These are phyloP conservation scores for Quillaja saponaria DNA, from an alignment of 306 rosid species.

Conservation along the genomic window DNA sequence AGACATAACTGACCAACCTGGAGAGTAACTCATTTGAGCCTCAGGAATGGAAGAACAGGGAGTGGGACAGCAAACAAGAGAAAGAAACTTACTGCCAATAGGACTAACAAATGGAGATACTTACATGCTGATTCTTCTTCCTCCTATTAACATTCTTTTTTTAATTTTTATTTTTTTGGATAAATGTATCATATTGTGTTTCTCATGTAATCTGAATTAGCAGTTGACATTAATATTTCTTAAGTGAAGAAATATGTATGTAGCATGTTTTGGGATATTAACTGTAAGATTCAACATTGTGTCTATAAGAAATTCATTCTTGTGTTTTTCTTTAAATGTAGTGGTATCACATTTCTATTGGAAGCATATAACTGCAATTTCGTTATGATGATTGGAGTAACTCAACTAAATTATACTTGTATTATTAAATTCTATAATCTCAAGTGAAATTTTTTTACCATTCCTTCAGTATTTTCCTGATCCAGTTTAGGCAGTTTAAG, in stretches of 20 bases:
- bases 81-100: slow-evolving; percentile 36
- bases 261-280: slow-evolving; percentile 16
- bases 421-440: too few species aligned
- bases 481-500: too few species aligned
- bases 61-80: slow-evolving; percentile 35
- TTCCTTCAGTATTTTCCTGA: too few species aligned
- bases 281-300: slow-evolving; percentile 20
- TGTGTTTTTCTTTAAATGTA: slow-evolving; percentile 22
- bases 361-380: slow-evolving; percentile 21
- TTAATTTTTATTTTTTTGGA: slow-evolving; percentile 21
- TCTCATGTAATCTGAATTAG: slow-evolving; percentile 33
- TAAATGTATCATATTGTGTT: slow-evolving; percentile 50
- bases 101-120: slow-evolving; percentile 34
- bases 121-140: slow-evolving; percentile 32
- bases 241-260: slow-evolving; percentile 11
- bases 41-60: slow-evolving; percentile 43
- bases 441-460: too few species aligned
- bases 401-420: too few species aligned
- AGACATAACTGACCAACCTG: slow-evolving; percentile 47
- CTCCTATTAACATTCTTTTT: slow-evolving; percentile 3
- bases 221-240: slow-evolving; percentile 23
- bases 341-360: slow-evolving; percentile 17
- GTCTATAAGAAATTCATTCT: slow-evolving; percentile 17
- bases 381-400: too few species aligned
- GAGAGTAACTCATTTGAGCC: slow-evolving; percentile 41